Conservation (phyloP, 495 filamentous ascomycete genomes). For the Talaromyces proteolyticus region DNA sequence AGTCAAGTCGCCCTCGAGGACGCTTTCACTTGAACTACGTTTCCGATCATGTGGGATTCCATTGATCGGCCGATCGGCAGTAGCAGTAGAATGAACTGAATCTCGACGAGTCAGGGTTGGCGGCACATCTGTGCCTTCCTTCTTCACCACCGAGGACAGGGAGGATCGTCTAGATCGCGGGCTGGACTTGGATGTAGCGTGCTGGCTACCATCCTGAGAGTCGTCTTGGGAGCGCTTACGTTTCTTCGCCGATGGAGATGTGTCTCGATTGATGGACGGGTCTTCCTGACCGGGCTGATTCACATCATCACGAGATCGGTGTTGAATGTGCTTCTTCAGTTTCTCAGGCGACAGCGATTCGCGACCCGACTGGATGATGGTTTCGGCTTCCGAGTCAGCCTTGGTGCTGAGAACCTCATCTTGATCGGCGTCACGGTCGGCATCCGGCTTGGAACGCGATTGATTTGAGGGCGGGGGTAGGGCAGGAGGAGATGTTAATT, state of each 20-base stretch:
- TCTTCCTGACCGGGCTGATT: conserved; percentile 46
- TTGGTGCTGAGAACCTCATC: conserved; percentile 32
- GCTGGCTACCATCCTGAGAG: conserved; percentile 7
- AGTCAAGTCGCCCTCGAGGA: conserved; percentile 26
- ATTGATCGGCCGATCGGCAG: background rate
- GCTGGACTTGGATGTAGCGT: background rate
- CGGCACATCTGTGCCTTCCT: background rate
- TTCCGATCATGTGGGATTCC: conserved; percentile 19
- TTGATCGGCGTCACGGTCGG: conserved; percentile 15
- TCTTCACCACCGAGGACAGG: conserved; percentile 1
- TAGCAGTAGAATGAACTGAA: background rate
- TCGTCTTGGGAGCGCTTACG: conserved; percentile 25
- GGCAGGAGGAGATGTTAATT: conserved; percentile 10
- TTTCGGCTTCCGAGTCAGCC: conserved; percentile 74
- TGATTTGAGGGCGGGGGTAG: conserved; percentile 4
- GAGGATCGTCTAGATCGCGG: conserved; percentile 5
- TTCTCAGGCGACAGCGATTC: conserved; percentile 65
- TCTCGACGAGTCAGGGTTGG: background rate
- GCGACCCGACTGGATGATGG: conserved; percentile 69
- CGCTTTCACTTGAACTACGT: conserved; percentile 37
- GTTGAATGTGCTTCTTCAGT: conserved; percentile 61
- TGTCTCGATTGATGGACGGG: conserved; percentile 13
- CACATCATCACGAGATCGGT: conserved; percentile 50
- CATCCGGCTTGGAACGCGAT: conserved; percentile 2
- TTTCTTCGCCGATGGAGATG: conserved; percentile 24